A percentile compares a stretch with the other conserved stretches of the same genome.
Evolutionary conservation across 106 monocot genomes (phyloP).

Genomic region (Dendrobium chrysotoxum): DNA sequence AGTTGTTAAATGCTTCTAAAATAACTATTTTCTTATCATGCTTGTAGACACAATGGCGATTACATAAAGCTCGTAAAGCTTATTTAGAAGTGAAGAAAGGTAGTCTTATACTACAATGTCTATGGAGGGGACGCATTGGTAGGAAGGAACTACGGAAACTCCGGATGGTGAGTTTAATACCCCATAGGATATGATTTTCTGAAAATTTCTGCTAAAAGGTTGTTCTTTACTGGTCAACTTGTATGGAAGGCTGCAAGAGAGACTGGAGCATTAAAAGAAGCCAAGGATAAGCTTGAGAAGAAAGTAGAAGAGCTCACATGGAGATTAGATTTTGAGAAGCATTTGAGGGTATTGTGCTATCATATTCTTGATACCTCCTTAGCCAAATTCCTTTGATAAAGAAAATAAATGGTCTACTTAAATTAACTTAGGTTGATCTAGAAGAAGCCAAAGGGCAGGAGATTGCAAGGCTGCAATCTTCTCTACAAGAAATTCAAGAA

Average conservation of each 20-base stretch:
- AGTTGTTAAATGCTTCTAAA: neutral
- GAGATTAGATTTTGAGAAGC: constrained; percentile 90
- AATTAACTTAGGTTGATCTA: constrained; percentile 55
- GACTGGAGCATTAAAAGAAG: constrained; percentile 91
- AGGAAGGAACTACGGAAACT: constrained; percentile 89
- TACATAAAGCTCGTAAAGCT: constrained; percentile 45
- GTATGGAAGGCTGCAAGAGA: constrained; percentile 82
- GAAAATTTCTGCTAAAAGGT: neutral
- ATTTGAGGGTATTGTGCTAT: constrained; percentile 54
- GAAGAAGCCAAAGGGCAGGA: constrained; percentile 92
- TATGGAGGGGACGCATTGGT: constrained; percentile 90
- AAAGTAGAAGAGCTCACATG: constrained; percentile 92
- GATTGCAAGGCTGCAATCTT: constrained; percentile 57
- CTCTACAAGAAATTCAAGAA: constrained; percentile 64
- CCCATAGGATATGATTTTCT: neutral
- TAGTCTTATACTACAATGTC: constrained; percentile 67
- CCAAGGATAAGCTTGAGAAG: constrained; percentile 96
- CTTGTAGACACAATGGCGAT: constrained; percentile 76
- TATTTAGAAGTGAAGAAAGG: constrained; percentile 68
- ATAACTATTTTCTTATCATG: constrained; percentile 10
- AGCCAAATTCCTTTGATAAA: neutral
- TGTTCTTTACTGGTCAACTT: constrained; percentile 7
- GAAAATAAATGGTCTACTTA: neutral
- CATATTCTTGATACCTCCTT: neutral
- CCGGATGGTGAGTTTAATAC: constrained; percentile 48